These are phyloP conservation scores for Trichophyton rubrum DNA, from an alignment of 2,329 filamentous ascomycete species.

Conservation along the genomic window DNA sequence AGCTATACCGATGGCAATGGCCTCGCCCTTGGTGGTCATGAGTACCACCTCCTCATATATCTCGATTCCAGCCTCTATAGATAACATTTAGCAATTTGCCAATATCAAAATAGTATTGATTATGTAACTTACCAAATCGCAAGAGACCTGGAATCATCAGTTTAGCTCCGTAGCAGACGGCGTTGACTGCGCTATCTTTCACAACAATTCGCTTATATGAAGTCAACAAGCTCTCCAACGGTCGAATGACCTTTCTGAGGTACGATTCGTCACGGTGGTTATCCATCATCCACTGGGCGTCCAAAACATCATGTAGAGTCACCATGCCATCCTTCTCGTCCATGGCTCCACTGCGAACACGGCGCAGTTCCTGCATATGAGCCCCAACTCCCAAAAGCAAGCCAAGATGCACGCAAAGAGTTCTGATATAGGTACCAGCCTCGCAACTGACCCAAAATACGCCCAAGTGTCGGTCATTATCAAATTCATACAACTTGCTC, in stretches of 20 bases:
- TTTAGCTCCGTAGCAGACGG: slow-evolving; percentile 96
- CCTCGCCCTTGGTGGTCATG: slow-evolving; percentile 98
- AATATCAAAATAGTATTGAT: background rate
- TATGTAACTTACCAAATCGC: slow-evolving; percentile 57
- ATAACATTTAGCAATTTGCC: slow-evolving; percentile 12
- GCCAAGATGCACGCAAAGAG: slow-evolving; percentile 87
- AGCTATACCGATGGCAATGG: slow-evolving; percentile 88
- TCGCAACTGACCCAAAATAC: slow-evolving; percentile 99
- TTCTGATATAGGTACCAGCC: slow-evolving; percentile 97
- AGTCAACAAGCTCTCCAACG: slow-evolving; percentile 80
- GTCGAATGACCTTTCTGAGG: slow-evolving; percentile 79
- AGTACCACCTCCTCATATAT: slow-evolving; percentile 92
- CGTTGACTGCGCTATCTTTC: slow-evolving; percentile 93
- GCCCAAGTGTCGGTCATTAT: slow-evolving; percentile 92
- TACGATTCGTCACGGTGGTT: slow-evolving; percentile 92
- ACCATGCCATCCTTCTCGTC: slow-evolving; percentile 80
- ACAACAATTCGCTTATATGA: slow-evolving; percentile 95
- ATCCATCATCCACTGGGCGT: slow-evolving; percentile 92
- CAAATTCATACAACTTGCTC: slow-evolving; percentile 91
- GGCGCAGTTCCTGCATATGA: slow-evolving; percentile 95
- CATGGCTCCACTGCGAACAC: slow-evolving; percentile 91
- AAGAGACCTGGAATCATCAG: slow-evolving; percentile 95
- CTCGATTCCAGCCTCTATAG: slow-evolving; percentile 71
- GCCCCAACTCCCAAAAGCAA: slow-evolving; percentile 68
- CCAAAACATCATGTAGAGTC: slow-evolving; percentile 86